Percentiles rank a stretch among this genome's conserved stretches.
Evolutionary conservation across 2,329 filamentous ascomycete genomes (phyloP).

Genomic region (Aspergillus alliaceus): DNA sequence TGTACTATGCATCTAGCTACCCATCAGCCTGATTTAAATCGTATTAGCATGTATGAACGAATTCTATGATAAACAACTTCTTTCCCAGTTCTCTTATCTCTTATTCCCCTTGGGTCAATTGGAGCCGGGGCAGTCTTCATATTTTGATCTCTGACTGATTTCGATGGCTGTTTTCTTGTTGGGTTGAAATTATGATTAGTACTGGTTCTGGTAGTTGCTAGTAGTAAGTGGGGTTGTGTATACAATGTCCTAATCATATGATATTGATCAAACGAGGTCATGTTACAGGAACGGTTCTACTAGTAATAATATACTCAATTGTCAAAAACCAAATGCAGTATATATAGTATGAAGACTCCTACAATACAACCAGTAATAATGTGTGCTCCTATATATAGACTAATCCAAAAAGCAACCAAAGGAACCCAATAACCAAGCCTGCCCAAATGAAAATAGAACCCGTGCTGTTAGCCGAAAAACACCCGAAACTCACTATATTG

Average conservation of each 20-base stretch:
- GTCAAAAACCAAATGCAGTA: neutral
- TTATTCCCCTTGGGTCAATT: too few relatives aligned
- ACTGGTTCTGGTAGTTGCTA: too few relatives aligned
- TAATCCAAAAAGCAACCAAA: neutral
- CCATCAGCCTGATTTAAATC: neutral
- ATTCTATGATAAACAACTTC: neutral
- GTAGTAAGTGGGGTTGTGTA: neutral
- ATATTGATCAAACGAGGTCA: too few relatives aligned
- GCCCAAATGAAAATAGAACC: neutral
- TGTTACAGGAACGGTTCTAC: too few relatives aligned
- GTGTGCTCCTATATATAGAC: neutral
- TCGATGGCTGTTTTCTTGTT: too few relatives aligned
- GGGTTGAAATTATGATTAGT: too few relatives aligned
- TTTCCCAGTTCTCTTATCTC: neutral
- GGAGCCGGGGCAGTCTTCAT: too few relatives aligned
- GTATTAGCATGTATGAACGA: conserved; percentile 2
- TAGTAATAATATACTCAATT: neutral
- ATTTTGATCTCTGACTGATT: neutral
- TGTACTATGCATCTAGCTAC: neutral
- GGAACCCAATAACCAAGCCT: neutral
- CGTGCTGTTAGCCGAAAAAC: neutral
- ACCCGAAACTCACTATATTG: neutral
- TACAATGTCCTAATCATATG: too few relatives aligned
- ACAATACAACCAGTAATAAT: neutral
- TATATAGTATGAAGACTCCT: neutral